Percentiles rank a stretch among this genome's conserved stretches.
Evolutionary conservation across 345 rosid species (phyloP).

Genomic region (Aquilaria yunnanensis): DNA sequence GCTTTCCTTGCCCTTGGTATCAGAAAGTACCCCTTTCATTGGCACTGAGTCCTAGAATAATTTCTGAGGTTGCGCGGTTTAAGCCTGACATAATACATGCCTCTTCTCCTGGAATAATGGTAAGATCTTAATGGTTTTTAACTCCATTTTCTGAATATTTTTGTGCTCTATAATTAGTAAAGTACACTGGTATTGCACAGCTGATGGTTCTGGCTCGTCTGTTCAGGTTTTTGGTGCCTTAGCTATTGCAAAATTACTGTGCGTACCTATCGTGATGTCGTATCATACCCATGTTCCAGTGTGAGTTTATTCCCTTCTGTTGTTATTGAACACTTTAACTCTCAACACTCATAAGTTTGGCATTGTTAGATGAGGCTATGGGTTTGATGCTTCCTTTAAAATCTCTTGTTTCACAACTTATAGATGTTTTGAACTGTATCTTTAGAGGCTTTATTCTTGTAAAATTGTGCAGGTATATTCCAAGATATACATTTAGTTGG

Average conservation of each 20-base stretch:
- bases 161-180: conserved; percentile 6
- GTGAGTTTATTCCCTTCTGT: conserved; percentile 42
- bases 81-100: conserved; percentile 99
- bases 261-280: conserved; percentile 97
- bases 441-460: neutral
- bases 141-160: conserved; percentile 6
- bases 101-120: conserved; percentile 98
- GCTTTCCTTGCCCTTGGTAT: conserved; percentile 94
- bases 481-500: conserved; percentile 98
- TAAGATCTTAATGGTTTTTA: conserved; percentile 16
- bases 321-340: conserved; percentile 5
- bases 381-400: neutral
- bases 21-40: conserved; percentile 94
- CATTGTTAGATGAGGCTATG: neutral
- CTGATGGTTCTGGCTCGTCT: conserved; percentile 16
- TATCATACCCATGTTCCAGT: conserved; percentile 99
- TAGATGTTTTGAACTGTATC: too few species aligned
- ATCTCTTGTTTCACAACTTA: too few species aligned
- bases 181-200: conserved; percentile 4
- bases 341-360: neutral
- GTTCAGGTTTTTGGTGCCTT: conserved; percentile 94
- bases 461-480: conserved; percentile 67
- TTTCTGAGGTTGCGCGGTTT: conserved; percentile 88
- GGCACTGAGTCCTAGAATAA: conserved; percentile 97
- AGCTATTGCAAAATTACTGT: conserved; percentile 69